Evolutionary conservation across 306 rosid genomes (phyloP).

Genomic region (Prunus campanulata): DNA sequence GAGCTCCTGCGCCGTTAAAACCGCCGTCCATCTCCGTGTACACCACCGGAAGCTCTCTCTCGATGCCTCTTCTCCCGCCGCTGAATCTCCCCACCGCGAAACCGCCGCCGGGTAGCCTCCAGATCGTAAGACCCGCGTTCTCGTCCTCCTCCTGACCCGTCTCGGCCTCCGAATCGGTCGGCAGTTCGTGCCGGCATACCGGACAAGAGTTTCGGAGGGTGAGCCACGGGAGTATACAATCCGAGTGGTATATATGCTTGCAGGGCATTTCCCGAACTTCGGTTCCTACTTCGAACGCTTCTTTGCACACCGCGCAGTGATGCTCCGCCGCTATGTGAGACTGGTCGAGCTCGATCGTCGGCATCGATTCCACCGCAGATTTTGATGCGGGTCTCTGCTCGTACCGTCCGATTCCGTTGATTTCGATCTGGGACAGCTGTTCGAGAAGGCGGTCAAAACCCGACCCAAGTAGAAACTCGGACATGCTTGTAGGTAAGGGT

Average conservation of each 20-base stretch:
- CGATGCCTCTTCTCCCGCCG: constrained; percentile 67
- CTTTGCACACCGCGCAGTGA: constrained; percentile 81
- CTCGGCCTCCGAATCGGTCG: constrained; percentile 25
- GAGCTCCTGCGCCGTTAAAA: constrained; percentile 55
- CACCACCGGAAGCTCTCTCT: constrained; percentile 74
- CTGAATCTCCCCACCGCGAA: constrained; percentile 78
- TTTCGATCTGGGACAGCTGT: constrained; percentile 70
- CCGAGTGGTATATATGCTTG: constrained; percentile 72
- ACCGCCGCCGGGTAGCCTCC: constrained; percentile 91
- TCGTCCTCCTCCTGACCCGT: constrained; percentile 34
- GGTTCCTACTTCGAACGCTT: constrained; percentile 48
- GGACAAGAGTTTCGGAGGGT: constrained; percentile 81
- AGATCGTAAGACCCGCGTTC: constrained; percentile 64
- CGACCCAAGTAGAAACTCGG: constrained; percentile 78
- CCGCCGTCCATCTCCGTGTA: constrained; percentile 82
- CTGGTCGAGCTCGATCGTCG: constrained; percentile 50
- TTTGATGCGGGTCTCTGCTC: constrained; percentile 78
- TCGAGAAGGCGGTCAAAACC: constrained; percentile 75
- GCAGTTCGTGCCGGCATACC: constrained; percentile 77
- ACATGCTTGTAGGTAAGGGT: constrained; percentile 74
- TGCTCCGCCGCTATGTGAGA: constrained; percentile 41
- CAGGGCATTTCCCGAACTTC: constrained; percentile 83
- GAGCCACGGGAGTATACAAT: constrained; percentile 86
- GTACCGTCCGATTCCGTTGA: constrained; percentile 53
- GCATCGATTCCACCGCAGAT: constrained; percentile 69